These are phyloP conservation scores for Mentha longifolia DNA, from an alignment of 257 asterid genomes.

Conservation along the genomic window DNA sequence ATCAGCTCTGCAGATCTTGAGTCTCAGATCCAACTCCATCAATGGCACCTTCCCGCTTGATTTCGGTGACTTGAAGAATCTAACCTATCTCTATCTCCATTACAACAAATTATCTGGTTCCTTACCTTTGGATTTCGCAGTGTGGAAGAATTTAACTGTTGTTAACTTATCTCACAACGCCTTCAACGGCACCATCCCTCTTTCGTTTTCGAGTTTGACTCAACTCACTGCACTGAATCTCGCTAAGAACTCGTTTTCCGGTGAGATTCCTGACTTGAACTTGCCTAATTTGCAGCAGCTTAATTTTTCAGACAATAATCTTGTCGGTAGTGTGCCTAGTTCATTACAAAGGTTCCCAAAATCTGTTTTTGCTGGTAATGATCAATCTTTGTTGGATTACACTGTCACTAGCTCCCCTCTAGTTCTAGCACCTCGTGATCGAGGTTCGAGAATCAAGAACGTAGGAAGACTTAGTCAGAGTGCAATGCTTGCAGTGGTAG, in stretches of 20 bases:
- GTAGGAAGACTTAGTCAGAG: conserved; percentile 52
- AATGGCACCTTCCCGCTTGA: conserved; percentile 68
- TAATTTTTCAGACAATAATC: conserved; percentile 60
- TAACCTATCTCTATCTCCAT: conserved; percentile 76
- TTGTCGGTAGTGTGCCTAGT: conserved; percentile 67
- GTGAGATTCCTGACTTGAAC: conserved; percentile 57
- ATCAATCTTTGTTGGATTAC: conserved; percentile 46
- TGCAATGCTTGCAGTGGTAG: conserved; percentile 59
- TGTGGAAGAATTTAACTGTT: conserved; percentile 59
- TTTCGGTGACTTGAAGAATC: conserved; percentile 56
- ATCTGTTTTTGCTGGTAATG: conserved; percentile 58
- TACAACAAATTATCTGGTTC: conserved; percentile 71
- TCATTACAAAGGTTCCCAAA: conserved; percentile 69
- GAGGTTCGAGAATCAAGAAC: conserved; percentile 45
- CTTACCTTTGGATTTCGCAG: conserved; percentile 66
- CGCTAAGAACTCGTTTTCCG: conserved; percentile 60
- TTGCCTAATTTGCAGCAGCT: conserved; percentile 56
- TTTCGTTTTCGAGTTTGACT: conserved; percentile 55
- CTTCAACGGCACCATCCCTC: conserved; percentile 61
- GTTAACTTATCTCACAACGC: conserved; percentile 60
- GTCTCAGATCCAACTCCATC: conserved; percentile 84
- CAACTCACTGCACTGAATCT: conserved; percentile 57
- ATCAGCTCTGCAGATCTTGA: conserved; percentile 87
- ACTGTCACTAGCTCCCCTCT: conserved; percentile 49
- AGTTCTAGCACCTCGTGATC: conserved; percentile 53